Percentiles rank a stretch among this genome's conserved stretches.
Conservation (phyloP, 2,329 filamentous ascomycete species). For the Cladophialophora chaetospira region DNA sequence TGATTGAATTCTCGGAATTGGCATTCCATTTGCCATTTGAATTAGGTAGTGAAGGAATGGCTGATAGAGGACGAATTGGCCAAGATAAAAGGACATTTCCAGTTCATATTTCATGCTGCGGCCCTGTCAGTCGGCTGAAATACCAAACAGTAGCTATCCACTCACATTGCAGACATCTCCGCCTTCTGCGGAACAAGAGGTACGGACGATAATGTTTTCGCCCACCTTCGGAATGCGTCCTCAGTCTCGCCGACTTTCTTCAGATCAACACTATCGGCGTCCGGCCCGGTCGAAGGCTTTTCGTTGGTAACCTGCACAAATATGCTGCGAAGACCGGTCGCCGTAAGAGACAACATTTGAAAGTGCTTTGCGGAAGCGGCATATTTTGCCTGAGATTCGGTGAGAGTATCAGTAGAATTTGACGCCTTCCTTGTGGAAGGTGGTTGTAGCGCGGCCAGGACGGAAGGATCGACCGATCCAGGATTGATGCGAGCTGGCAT, state of each 20-base stretch:
- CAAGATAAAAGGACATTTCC: constrained; percentile 25
- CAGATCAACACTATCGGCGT: constrained; percentile 15
- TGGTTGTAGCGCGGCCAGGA: constrained; percentile 10
- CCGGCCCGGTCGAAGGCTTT: neutral
- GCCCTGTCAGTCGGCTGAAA: neutral
- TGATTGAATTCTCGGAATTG: constrained; percentile 62
- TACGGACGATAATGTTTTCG: constrained; percentile 19
- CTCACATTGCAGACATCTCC: constrained; percentile 17
- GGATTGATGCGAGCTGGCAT: constrained; percentile 26
- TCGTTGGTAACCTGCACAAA: neutral
- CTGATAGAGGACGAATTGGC: constrained; percentile 26
- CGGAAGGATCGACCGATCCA: constrained; percentile 15
- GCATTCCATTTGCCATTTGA: constrained; percentile 66
- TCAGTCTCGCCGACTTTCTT: constrained; percentile 20
- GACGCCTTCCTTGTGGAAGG: constrained; percentile 2
- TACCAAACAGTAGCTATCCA: neutral
- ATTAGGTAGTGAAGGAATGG: constrained; percentile 32
- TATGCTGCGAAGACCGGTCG: constrained; percentile 10
- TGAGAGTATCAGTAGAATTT: constrained; percentile 1
- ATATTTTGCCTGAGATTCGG: constrained; percentile 15
- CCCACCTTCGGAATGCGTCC: constrained; percentile 23
- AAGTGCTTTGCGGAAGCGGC: constrained; percentile 16
- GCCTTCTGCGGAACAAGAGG: constrained; percentile 6
- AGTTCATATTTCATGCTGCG: constrained; percentile 24
- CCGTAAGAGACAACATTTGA: constrained; percentile 10